Percentiles rank a stretch among this genome's conserved stretches.
Conservation (phyloP, 495 filamentous ascomycete genomes). For the Penicillium fimorum region DNA sequence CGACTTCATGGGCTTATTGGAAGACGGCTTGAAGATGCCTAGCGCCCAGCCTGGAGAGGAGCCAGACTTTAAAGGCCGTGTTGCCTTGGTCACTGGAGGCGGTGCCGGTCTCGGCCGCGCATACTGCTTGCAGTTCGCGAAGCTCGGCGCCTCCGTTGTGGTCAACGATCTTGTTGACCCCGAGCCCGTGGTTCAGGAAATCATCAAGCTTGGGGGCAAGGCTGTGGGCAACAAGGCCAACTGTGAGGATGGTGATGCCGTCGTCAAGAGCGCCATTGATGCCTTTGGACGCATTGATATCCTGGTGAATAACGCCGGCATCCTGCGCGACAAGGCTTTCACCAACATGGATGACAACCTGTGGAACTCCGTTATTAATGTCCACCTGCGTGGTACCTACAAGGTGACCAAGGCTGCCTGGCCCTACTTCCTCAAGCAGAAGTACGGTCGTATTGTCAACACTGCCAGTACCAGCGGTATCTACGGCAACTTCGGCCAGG, state of each 20-base stretch:
- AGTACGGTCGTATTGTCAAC: conserved; percentile 96
- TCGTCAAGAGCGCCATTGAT: conserved; percentile 91
- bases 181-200: conserved; percentile 89
- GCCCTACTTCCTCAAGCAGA: conserved; percentile 98
- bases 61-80: conserved; percentile 84
- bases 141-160: conserved; percentile 83
- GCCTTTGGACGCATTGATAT: conserved; percentile 92
- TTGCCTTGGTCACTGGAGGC: conserved; percentile 89
- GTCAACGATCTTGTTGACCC: conserved; percentile 95
- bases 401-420: conserved; percentile 97
- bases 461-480: conserved; percentile 96
- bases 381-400: conserved; percentile 93
- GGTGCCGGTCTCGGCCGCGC: conserved; percentile 84
- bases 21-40: conserved; percentile 77
- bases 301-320: conserved; percentile 95
- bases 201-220: conserved; percentile 83
- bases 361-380: conserved; percentile 89
- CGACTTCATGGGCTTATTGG: conserved; percentile 84
- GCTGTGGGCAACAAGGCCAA: conserved; percentile 92
- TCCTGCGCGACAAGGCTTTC: conserved; percentile 97
- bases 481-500: conserved; percentile 98
- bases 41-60: conserved; percentile 73
- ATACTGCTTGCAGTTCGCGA: conserved; percentile 89
- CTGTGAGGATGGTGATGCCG: conserved; percentile 88
- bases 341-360: conserved; percentile 93